Base-by-base conservation (phyloP, 1,284 basidiomycete species). In the Ceratobasidium sp. region DNA sequence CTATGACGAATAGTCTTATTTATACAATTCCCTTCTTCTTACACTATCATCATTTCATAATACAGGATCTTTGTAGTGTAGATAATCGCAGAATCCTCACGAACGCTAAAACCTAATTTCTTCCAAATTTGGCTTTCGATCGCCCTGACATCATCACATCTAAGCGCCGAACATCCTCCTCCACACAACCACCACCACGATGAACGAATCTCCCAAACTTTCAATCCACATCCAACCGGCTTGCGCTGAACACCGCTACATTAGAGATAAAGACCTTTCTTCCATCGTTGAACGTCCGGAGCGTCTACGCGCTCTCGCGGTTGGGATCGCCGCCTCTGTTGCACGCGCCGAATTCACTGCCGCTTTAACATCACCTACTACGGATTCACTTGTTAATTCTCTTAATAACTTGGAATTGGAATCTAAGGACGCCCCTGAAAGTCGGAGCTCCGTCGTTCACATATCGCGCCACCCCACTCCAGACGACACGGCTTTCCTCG, bases 211-310 rank as follows among this genome's bases (percentile, higher is more conserved):
- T 41, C 33, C 36, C 7, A 75, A 53, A 19, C 73, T 78, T 3
- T 75, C 81, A 0, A 76, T 86, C 27, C 87, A 84, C 73, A 80
- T 93, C 15, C 92, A 94, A 81, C 89, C 91, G 76, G 86, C 87
- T 11, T 93, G 92, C 80, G 84, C 89, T 11, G 84, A 88, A 71
- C 96, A 98, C 81, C 88, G 86, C 65, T 97, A 90, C 80, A 94
- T 95, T 75, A 90, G 95, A 19, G 90, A 90, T 15, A 84, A 87
- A 72, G 90, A 94, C 79, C 86, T 86, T 1, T 93, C 91, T 0
- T 85, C 86, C 71, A 91, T 97, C 75, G 89, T 96, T 24, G 96
- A 98, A 81, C 87, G 94, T n/a, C 96, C 95, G 0, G 93, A 97
- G 81, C 89, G 96, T n/a, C 83, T 98, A 17, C 87, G 91, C 57